Evolutionary conservation across 1,284 basidiomycete species (phyloP).

Genomic region (Ustilago loliicola): DNA sequence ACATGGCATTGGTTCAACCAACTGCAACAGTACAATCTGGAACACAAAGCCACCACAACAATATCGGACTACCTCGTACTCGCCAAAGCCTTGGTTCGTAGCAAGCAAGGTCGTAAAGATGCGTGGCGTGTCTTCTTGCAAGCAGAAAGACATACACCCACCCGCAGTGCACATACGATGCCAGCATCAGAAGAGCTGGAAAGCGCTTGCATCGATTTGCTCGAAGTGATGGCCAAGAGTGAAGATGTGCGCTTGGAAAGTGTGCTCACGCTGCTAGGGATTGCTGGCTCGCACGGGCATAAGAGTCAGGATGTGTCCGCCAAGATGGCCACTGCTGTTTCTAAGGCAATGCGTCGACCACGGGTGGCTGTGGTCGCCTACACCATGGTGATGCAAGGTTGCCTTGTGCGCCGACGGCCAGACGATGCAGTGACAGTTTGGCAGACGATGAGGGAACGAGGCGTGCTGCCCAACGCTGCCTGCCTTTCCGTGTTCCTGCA

Average conservation of each 20-base stretch:
- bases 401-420: conserved; percentile 12
- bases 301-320: background rate
- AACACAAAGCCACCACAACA: background rate
- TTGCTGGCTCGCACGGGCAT: background rate
- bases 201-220: conserved; percentile 13
- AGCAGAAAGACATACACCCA: conserved; percentile 13
- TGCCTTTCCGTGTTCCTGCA: conserved; percentile 31
- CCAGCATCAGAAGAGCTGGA: conserved; percentile 3
- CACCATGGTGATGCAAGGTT: conserved; percentile 40
- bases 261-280: conserved; percentile 24
- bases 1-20: conserved; percentile 20
- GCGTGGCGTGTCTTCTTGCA: conserved; percentile 15
- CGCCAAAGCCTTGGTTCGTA: conserved; percentile 29
- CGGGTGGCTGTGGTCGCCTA: conserved; percentile 26
- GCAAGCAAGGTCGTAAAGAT: conserved; percentile 22
- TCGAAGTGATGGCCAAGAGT: conserved; percentile 24
- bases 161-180: background rate
- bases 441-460: conserved; percentile 34
- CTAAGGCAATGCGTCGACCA: conserved; percentile 7
- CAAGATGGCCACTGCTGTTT: background rate
- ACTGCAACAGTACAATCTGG: conserved; percentile 14
- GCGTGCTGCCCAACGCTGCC: conserved; percentile 28
- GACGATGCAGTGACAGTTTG: conserved; percentile 23
- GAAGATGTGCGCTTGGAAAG: conserved; percentile 11
- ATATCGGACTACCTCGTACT: conserved; percentile 26